phyloP scores from a whole-genome alignment of 2,329 filamentous ascomycete genomes.

The Ploettnerulaceae sp. region DNA sequence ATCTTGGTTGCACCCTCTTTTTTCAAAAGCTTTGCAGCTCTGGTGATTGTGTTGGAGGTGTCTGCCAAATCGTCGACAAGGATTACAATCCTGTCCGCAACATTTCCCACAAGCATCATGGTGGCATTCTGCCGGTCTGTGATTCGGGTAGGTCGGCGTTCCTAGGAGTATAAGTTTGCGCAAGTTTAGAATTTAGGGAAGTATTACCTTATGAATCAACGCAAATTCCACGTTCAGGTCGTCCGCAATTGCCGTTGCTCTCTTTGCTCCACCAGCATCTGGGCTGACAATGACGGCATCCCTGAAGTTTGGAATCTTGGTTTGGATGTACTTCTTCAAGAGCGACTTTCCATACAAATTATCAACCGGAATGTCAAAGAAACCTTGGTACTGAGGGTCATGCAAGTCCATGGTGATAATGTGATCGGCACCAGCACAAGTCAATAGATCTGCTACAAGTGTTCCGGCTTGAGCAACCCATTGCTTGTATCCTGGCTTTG shows the following conservation, averaged over 20 bases:
- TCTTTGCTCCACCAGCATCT: constrained; percentile 93
- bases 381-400: constrained; percentile 95
- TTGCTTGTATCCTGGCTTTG: constrained; percentile 92
- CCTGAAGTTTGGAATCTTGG: constrained; percentile 73
- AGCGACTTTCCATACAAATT: constrained; percentile 86
- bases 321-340: constrained; percentile 66
- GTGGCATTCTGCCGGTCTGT: constrained; percentile 85
- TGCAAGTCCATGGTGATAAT: constrained; percentile 97
- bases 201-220: constrained; percentile 87
- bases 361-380: constrained; percentile 98
- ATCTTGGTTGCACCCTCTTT: constrained; percentile 89
- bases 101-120: constrained; percentile 92
- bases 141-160: constrained; percentile 83
- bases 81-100: constrained; percentile 76
- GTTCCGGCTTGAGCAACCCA: constrained; percentile 98
- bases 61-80: constrained; percentile 92
- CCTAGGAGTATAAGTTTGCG: constrained; percentile 47
- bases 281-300: constrained; percentile 91
- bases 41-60: constrained; percentile 94
- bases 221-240: constrained; percentile 91
- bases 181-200: constrained; percentile 29
- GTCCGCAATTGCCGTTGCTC: constrained; percentile 92
- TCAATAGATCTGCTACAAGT: constrained; percentile 87
- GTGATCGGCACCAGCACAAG: constrained; percentile 92
- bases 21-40: constrained; percentile 94